These are phyloP conservation scores for Termitomyces sp. DNA, from an alignment of 768 basidiomycete species.

Conservation along the genomic window DNA sequence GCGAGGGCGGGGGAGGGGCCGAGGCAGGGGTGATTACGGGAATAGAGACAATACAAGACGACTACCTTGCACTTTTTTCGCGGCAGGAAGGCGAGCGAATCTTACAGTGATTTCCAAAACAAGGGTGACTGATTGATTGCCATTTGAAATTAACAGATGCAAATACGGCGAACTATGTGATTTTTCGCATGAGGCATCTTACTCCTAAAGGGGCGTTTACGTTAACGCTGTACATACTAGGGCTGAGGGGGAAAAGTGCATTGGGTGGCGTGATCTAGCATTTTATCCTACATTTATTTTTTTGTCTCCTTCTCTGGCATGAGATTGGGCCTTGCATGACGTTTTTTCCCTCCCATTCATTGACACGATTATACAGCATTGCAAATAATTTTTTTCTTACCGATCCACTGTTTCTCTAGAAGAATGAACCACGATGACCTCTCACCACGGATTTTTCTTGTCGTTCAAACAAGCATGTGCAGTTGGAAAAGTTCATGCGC, in stretches of 20 bases:
- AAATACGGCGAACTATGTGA: slow-evolving; percentile 86
- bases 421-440: background rate
- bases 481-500: too few species aligned
- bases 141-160: slow-evolving; percentile 66
- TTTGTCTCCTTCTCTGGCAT: background rate
- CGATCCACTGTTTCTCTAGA: background rate
- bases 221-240: background rate
- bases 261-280: slow-evolving; percentile 2
- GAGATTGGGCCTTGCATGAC: background rate
- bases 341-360: background rate
- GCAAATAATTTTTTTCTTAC: background rate
- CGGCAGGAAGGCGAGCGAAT: slow-evolving; percentile 86
- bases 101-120: slow-evolving; percentile 24
- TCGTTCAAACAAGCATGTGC: too few species aligned
- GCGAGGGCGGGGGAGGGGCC: slow-evolving; percentile 46
- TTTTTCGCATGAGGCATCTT: slow-evolving; percentile 58
- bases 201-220: slow-evolving; percentile 19
- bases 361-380: background rate
- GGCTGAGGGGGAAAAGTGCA: background rate
- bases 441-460: too few species aligned
- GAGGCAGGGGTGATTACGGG: slow-evolving; percentile 38
- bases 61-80: slow-evolving; percentile 81
- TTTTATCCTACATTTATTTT: slow-evolving; percentile 11
- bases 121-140: slow-evolving; percentile 31
- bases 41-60: slow-evolving; percentile 80